Evolutionary conservation across 352 stramenopile species (phyloP).

Genomic region (Globisporangium irregulare): DNA sequence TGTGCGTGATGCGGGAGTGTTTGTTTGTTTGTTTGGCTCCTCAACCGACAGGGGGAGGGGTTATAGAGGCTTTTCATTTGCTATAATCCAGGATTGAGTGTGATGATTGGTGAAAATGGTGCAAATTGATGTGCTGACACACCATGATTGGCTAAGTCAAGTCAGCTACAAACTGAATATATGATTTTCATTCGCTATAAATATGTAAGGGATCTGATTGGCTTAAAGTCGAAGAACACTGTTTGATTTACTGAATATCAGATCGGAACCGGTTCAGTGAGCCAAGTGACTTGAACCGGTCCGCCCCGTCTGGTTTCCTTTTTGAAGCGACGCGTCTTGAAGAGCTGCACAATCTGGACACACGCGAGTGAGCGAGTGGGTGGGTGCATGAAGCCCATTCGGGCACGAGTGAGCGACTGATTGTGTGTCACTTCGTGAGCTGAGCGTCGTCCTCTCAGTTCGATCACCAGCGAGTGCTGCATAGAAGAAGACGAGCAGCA

Average conservation of each 20-base stretch:
- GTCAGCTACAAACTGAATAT: not conserved
- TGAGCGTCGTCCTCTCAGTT: no score
- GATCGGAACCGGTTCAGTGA: slow-evolving; percentile 1
- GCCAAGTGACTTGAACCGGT: not conserved
- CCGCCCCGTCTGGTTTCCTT: not conserved
- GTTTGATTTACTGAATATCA: not conserved
- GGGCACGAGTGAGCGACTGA: no score
- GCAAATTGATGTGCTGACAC: not conserved
- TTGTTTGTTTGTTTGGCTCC: no score
- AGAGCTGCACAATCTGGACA: not conserved
- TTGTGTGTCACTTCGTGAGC: no score
- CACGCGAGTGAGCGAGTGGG: not conserved
- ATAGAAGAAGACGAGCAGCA: not conserved
- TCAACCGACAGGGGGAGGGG: no score
- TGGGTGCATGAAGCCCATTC: not conserved
- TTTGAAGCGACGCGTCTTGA: not conserved
- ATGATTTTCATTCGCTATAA: not conserved
- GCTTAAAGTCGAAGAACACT: not conserved
- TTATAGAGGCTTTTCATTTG: no score
- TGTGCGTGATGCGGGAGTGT: not conserved
- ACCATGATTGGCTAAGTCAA: not conserved
- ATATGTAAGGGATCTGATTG: not conserved
- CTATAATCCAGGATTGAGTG: no score
- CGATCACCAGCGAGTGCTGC: not conserved
- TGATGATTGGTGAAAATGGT: no score